A percentile compares a stretch with the other conserved stretches of the same genome.
These are phyloP conservation scores for Aspergillus campestris DNA, from an alignment of 495 filamentous ascomycete genomes.

Conservation along the genomic window DNA sequence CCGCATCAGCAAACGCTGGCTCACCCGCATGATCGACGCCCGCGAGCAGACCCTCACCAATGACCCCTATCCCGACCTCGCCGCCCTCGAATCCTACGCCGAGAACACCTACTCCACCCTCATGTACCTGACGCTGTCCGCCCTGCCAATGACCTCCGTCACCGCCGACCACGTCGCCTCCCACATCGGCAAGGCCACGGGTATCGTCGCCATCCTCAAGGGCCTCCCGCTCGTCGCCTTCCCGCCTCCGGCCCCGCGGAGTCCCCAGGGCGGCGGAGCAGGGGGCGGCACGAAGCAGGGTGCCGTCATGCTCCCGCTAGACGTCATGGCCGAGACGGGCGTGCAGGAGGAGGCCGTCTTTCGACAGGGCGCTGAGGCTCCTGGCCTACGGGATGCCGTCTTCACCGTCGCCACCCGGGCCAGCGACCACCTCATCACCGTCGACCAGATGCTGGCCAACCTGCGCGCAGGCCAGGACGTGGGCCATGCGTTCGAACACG, in stretches of 20 bases:
- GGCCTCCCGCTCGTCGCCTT: slow-evolving; percentile 81
- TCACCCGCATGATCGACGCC: slow-evolving; percentile 65
- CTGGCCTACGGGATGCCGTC: slow-evolving; percentile 77
- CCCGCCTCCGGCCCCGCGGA: slow-evolving; percentile 39
- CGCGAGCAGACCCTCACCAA: slow-evolving; percentile 80
- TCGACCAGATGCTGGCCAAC: slow-evolving; percentile 79
- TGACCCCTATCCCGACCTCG: slow-evolving; percentile 65
- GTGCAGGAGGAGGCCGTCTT: slow-evolving; percentile 85
- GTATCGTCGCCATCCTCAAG: slow-evolving; percentile 74
- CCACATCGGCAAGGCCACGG: slow-evolving; percentile 88
- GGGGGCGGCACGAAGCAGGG: slow-evolving; percentile 45
- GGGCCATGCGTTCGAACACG: slow-evolving; percentile 80
- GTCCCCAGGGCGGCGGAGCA: too few relatives aligned
- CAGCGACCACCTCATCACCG: slow-evolving; percentile 92
- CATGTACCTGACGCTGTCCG: slow-evolving; percentile 79
- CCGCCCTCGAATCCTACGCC: slow-evolving; percentile 74
- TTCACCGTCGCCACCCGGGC: slow-evolving; percentile 88
- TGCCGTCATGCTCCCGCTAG: slow-evolving; percentile 70
- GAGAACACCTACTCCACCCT: slow-evolving; percentile 91
- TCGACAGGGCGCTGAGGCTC: slow-evolving; percentile 63
- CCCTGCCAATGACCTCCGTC: slow-evolving; percentile 65
- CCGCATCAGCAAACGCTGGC: slow-evolving; percentile 69
- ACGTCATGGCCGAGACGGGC: slow-evolving; percentile 75
- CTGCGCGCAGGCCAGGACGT: slow-evolving; percentile 61
- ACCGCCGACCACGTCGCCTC: slow-evolving; percentile 88